phyloP scores from a whole-genome alignment of 352 stramenopile genomes.

The Pythium pyrilobum region DNA sequence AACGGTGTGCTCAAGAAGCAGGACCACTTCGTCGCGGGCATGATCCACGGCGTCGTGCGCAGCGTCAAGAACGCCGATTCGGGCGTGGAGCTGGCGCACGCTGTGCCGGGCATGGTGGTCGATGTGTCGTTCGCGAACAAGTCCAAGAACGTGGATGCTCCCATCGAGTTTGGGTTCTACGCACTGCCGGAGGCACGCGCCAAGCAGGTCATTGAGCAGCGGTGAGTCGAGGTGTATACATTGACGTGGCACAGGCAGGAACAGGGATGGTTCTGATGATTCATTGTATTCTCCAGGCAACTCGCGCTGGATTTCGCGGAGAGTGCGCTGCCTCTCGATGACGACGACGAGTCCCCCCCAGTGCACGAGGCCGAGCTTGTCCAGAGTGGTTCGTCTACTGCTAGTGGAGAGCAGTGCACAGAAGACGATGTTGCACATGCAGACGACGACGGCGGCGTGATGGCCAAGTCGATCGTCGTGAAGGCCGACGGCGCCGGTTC shows the following conservation, averaged over 20 bases:
- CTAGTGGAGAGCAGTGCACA: too few species aligned
- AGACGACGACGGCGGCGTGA: constrained; percentile 7
- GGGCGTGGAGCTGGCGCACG: constrained; percentile 44
- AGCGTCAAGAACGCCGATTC: constrained; percentile 48
- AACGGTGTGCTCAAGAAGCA: constrained; percentile 52
- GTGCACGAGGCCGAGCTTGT: constrained; percentile 3
- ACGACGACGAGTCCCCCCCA: constrained; percentile 1
- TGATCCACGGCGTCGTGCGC: constrained; percentile 79
- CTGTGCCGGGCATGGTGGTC: constrained; percentile 60
- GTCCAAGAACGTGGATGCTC: constrained; percentile 76
- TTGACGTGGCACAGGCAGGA: too few species aligned
- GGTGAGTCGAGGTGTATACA: constrained; percentile 26
- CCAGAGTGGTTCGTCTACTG: too few species aligned
- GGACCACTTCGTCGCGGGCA: constrained; percentile 80
- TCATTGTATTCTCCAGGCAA: constrained; percentile 31
- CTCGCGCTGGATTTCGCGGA: constrained; percentile 69
- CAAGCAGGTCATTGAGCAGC: constrained; percentile 69
- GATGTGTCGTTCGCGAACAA: constrained; percentile 82
- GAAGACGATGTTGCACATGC: not conserved
- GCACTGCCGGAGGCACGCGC: constrained; percentile 51
- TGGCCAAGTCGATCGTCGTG: constrained; percentile 56
- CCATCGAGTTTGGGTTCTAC: constrained; percentile 79
- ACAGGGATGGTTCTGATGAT: not conserved
- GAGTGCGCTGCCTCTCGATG: constrained; percentile 33
- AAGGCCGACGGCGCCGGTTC: constrained; percentile 75